phyloP scores from a whole-genome alignment of 1,284 basidiomycete species.

The Ustilago esculenta region DNA sequence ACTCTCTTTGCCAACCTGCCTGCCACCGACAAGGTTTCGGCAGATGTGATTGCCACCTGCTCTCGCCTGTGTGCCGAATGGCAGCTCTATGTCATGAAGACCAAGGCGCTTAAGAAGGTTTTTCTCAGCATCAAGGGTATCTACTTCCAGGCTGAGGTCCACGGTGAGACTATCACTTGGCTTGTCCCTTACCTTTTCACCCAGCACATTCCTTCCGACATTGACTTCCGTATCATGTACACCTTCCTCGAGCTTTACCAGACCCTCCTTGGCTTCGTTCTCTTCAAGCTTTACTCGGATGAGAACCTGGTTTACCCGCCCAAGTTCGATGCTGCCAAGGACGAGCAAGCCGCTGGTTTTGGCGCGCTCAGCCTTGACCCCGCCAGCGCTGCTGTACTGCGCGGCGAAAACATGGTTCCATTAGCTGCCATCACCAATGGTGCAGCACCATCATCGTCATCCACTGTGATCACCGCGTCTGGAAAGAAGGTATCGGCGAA shows the following conservation, averaged over 20 bases:
- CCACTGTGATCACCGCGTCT: constrained; percentile 42
- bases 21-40: constrained; percentile 75
- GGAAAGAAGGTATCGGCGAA: constrained; percentile 70
- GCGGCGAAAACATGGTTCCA: constrained; percentile 43
- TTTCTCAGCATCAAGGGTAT: constrained; percentile 99
- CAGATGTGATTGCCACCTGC: constrained; percentile 89
- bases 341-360: constrained; percentile 83
- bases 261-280: constrained; percentile 91
- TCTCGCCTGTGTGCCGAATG: constrained; percentile 74
- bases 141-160: constrained; percentile 95
- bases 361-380: constrained; percentile 85
- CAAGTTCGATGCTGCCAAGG: constrained; percentile 82
- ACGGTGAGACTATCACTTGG: constrained; percentile 94
- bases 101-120: constrained; percentile 83
- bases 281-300: constrained; percentile 98
- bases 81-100: constrained; percentile 93
- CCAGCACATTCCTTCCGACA: constrained; percentile 90
- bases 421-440: constrained; percentile 13
- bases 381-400: constrained; percentile 66
- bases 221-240: constrained; percentile 97
- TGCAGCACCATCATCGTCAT: constrained; percentile 28
- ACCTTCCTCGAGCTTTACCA: constrained; percentile 99
- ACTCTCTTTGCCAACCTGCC: constrained; percentile 80
- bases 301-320: constrained; percentile 93
- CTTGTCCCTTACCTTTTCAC: constrained; percentile 98